Evolutionary conservation across 306 rosid species (phyloP).

Genomic region (Quercus cerris): DNA sequence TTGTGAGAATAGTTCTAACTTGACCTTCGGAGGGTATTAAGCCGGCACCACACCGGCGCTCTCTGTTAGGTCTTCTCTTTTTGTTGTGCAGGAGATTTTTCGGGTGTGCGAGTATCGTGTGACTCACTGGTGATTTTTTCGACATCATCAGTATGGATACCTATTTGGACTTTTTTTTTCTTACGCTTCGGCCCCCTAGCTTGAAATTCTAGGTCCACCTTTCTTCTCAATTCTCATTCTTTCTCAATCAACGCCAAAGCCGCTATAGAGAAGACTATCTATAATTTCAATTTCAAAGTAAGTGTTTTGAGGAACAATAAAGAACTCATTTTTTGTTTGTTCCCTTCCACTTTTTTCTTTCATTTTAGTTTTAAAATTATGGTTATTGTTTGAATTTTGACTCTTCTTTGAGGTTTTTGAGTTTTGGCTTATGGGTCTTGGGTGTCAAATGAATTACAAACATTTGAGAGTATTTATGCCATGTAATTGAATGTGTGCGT

Average conservation of each 20-base stretch:
- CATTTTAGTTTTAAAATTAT: not conserved
- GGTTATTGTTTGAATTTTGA: not conserved
- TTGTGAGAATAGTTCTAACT: too few relatives aligned
- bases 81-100: too few relatives aligned
- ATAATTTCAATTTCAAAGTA: conserved; percentile 89
- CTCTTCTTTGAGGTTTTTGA: not conserved
- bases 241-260: conserved; percentile 67
- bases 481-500: not conserved
- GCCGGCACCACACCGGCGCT: too few relatives aligned
- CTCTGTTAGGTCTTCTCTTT: too few relatives aligned
- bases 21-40: too few relatives aligned
- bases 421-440: not conserved
- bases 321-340: not conserved
- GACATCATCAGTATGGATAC: too few relatives aligned
- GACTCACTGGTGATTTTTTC: too few relatives aligned
- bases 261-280: conserved; percentile 64
- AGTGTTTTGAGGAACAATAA: not conserved
- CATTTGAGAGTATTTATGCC: not conserved
- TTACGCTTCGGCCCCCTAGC: too few relatives aligned
- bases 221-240: conserved; percentile 36
- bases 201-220: too few relatives aligned
- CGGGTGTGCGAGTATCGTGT: too few relatives aligned
- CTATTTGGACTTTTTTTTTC: too few relatives aligned
- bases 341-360: too few relatives aligned
- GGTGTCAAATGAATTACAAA: not conserved